phyloP scores from a whole-genome alignment of 176 grass and related monocot species.

The barley (Hordeum vulgare) region DNA sequence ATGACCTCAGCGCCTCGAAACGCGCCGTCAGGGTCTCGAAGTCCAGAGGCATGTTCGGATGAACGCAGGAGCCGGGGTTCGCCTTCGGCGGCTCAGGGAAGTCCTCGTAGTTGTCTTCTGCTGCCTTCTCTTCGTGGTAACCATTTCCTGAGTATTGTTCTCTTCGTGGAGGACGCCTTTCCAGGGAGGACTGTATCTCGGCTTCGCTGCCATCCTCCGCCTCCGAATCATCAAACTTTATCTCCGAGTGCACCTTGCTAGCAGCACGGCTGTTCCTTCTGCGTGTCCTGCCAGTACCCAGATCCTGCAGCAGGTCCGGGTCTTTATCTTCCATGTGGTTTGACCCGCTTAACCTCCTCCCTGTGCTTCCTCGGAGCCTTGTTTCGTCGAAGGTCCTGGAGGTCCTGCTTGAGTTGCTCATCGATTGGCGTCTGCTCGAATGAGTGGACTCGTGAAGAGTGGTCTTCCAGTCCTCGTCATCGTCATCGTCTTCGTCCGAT shows the following conservation, averaged over 20 bases:
- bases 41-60: constrained; percentile 92
- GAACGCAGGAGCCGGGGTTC: constrained; percentile 40
- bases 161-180: constrained; percentile 34
- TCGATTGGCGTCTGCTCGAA: constrained; percentile 30
- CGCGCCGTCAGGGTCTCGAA: constrained; percentile 80
- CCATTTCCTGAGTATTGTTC: constrained; percentile 17
- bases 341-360: constrained; percentile 41
- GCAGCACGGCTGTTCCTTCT: constrained; percentile 35
- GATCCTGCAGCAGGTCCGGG: constrained; percentile 9
- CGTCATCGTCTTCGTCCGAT: neutral
- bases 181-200: constrained; percentile 41
- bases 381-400: constrained; percentile 42
- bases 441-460: neutral
- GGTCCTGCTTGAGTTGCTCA: constrained; percentile 32
- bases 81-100: constrained; percentile 33
- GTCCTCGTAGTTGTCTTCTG: neutral
- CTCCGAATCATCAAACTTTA: constrained; percentile 83
- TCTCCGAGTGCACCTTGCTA: constrained; percentile 52
- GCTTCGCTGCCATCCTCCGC: constrained; percentile 30
- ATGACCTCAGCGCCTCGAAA: constrained; percentile 70
- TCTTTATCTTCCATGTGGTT: constrained; percentile 37
- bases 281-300: constrained; percentile 34
- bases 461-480: constrained; percentile 3
- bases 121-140: constrained; percentile 4
- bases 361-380: constrained; percentile 28